Conservation (phyloP, 2,329 filamentous ascomycete genomes). For the Fusarium proliferatum region DNA sequence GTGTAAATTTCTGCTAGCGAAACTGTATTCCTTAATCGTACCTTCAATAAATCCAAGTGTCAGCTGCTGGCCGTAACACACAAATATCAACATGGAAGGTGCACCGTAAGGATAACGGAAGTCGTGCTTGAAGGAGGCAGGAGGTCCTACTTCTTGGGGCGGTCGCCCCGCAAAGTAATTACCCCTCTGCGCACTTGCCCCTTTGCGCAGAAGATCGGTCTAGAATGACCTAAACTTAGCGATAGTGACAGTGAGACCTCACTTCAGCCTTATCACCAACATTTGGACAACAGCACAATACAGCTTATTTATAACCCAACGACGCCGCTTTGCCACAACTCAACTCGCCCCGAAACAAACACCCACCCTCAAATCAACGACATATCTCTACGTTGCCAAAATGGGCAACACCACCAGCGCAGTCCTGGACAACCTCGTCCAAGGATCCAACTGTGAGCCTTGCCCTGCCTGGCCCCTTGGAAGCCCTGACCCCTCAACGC, state of each 20-base stretch:
- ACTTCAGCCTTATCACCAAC: conserved; percentile 46
- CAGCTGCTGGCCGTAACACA: not conserved
- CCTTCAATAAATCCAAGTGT: not conserved
- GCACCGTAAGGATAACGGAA: conserved; percentile 4
- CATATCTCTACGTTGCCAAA: conserved; percentile 30
- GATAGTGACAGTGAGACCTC: conserved; percentile 33
- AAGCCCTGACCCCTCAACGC: conserved; percentile 10
- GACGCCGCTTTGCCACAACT: not conserved
- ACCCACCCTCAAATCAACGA: not conserved
- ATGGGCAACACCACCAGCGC: conserved; percentile 78
- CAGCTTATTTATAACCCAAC: not conserved
- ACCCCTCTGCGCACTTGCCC: conserved; percentile 41
- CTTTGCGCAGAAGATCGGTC: conserved; percentile 38
- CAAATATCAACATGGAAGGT: conserved; percentile 1
- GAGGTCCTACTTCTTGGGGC: not conserved
- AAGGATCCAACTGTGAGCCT: conserved; percentile 88
- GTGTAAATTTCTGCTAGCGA: not conserved
- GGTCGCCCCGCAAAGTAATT: conserved; percentile 35
- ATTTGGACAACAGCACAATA: conserved; percentile 22
- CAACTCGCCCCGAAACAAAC: not conserved
- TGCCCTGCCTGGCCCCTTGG: conserved; percentile 19
- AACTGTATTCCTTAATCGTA: not conserved
- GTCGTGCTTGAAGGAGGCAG: not conserved
- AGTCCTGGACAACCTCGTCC: conserved; percentile 94
- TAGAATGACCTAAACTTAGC: conserved; percentile 37